Evolutionary conservation across 768 basidiomycete species (phyloP).

Genomic region (Lentinula sp.): DNA sequence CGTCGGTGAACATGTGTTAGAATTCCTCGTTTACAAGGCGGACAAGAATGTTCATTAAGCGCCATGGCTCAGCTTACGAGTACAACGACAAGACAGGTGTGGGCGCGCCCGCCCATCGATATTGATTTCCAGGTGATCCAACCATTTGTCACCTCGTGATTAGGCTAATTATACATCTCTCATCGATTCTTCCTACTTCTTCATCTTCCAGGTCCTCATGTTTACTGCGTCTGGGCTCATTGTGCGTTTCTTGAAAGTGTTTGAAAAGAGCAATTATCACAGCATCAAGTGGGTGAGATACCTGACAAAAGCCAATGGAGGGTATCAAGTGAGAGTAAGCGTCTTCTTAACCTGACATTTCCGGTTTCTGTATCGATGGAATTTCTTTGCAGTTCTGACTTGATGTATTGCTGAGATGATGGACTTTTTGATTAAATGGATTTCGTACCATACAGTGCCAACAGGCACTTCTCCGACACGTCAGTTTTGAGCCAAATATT

Average conservation of each 20-base stretch:
- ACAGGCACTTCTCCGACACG: neutral
- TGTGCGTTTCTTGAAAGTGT: conserved; percentile 96
- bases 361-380: neutral
- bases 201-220: conserved; percentile 69
- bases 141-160: neutral
- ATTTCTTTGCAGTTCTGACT: neutral
- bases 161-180: neutral
- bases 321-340: conserved; percentile 91
- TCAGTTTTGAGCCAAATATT: neutral
- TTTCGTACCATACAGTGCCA: neutral
- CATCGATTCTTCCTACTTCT: neutral
- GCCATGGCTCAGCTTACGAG: conserved; percentile 80
- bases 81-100: conserved; percentile 90
- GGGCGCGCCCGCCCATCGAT: conserved; percentile 97
- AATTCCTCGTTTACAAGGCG: conserved; percentile 88
- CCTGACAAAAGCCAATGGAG: conserved; percentile 87
- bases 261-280: conserved; percentile 92
- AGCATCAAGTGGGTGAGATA: conserved; percentile 97
- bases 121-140: conserved; percentile 78
- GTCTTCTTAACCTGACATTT: conserved; percentile 5
- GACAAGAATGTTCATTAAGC: conserved; percentile 81
- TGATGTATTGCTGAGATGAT: neutral
- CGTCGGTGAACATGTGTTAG: conserved; percentile 32
- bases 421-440: neutral
- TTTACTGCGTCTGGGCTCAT: conserved; percentile 95